A percentile compares a stretch with the other conserved stretches of the same genome.
These are phyloP conservation scores for Trypanosoma conorhini DNA, from an alignment of 208 protist species.

Conservation along the genomic window DNA sequence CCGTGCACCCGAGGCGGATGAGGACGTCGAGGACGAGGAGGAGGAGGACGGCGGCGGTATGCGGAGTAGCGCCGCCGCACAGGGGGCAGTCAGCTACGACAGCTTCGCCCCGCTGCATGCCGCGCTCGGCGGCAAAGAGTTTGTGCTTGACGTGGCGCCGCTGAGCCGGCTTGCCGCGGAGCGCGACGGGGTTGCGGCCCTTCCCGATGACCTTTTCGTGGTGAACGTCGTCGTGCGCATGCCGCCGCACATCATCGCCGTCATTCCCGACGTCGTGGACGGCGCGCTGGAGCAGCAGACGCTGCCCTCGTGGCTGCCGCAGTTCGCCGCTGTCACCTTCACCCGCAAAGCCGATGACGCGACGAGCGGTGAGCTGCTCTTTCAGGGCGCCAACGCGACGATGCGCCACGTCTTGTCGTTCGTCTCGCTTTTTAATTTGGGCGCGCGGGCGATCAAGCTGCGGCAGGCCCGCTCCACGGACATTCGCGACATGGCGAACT, in stretches of 20 bases:
- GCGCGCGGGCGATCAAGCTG: constrained; percentile 56
- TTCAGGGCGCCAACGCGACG: constrained; percentile 72
- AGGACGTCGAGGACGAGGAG: constrained; percentile 28
- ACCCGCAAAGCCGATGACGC: constrained; percentile 70
- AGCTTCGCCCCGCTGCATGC: constrained; percentile 47
- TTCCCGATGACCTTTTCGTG: constrained; percentile 68
- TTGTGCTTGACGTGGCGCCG: constrained; percentile 53
- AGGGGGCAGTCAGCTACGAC: constrained; percentile 39
- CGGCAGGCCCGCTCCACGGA: constrained; percentile 81
- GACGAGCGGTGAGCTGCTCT: constrained; percentile 80
- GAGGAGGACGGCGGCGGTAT: constrained; percentile 15
- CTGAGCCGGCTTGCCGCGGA: constrained; percentile 40
- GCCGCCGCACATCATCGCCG: constrained; percentile 53
- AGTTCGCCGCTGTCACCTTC: constrained; percentile 81
- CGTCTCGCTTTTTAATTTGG: constrained; percentile 80
- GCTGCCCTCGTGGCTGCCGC: constrained; percentile 76
- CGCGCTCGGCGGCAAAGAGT: constrained; percentile 47
- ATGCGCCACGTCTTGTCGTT: constrained; percentile 72
- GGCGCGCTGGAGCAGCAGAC: constrained; percentile 50
- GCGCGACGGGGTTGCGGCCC: constrained; percentile 33
- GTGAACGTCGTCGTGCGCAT: constrained; percentile 69
- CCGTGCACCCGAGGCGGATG: constrained; percentile 8
- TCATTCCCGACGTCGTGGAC: constrained; percentile 82
- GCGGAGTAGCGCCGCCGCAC: neutral
- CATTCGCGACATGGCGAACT: constrained; percentile 78